Conservation (phyloP, 345 rosid genomes). For the Cochlearia excelsa region DNA sequence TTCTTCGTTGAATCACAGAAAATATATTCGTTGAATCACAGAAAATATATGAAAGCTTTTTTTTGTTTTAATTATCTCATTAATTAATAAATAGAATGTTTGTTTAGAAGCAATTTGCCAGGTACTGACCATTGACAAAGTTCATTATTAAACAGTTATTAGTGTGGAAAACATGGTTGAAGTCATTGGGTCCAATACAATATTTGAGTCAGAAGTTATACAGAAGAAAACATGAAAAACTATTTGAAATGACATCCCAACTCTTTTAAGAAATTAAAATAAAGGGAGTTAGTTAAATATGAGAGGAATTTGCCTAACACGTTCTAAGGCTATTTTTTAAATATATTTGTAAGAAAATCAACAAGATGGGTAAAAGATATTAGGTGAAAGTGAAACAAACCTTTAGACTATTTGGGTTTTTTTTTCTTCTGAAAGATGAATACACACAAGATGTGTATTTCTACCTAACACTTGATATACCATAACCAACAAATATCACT, state of each 20-base stretch:
- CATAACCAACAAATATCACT: too few relatives aligned
- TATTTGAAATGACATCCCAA: constrained; percentile 3
- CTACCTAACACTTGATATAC: too few relatives aligned
- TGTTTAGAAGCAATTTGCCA: constrained; percentile 21
- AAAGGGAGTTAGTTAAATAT: neutral
- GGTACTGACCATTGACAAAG: constrained; percentile 22
- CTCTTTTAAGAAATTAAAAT: neutral
- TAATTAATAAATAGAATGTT: constrained; percentile 1
- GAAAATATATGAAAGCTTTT: constrained; percentile 12
- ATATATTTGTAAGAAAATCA: too few relatives aligned
- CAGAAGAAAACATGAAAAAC: constrained; percentile 22
- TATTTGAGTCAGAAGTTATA: neutral
- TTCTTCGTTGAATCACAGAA: constrained; percentile 4
- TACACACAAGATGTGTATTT: too few relatives aligned
- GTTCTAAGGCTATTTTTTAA: too few relatives aligned
- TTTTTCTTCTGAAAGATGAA: too few relatives aligned
- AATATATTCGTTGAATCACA: constrained; percentile 11
- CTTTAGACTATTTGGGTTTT: too few relatives aligned
- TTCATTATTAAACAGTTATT: constrained; percentile 12
- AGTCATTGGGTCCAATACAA: neutral
- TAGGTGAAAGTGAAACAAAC: too few relatives aligned
- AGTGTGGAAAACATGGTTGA: constrained; percentile 2
- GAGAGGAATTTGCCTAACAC: too few relatives aligned
- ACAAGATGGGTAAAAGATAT: too few relatives aligned
- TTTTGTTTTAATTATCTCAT: constrained; percentile 10